Conservation (phyloP, 345 rosid genomes). For the Viola odorata region DNA sequence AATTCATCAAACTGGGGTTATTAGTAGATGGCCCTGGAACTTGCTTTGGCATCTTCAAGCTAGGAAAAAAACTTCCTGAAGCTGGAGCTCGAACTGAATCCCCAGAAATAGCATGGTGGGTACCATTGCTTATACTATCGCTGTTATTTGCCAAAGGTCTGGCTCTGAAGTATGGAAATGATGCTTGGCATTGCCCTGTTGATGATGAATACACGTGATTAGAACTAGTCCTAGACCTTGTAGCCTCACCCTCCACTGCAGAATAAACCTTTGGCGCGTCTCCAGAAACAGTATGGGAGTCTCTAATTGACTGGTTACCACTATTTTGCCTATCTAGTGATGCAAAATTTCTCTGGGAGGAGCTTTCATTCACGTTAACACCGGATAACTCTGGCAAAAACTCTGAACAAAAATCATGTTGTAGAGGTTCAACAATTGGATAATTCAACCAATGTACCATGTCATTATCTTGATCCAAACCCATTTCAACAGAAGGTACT, state of each 20-base stretch:
- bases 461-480: constrained; percentile 59
- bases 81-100: constrained; percentile 18
- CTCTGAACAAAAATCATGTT: constrained; percentile 46
- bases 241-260: constrained; percentile 14
- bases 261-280: constrained; percentile 21
- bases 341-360: constrained; percentile 35
- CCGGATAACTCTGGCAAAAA: constrained; percentile 59
- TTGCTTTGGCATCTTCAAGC: constrained; percentile 35
- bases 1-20: constrained; percentile 43
- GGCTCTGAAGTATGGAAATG: constrained; percentile 37
- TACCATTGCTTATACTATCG: constrained; percentile 14
- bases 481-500: constrained; percentile 40
- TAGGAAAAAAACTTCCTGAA: constrained; percentile 19
- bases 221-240: constrained; percentile 22
- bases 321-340: constrained; percentile 30
- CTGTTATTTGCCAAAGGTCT: constrained; percentile 29
- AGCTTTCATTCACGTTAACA: constrained; percentile 37
- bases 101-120: constrained; percentile 17
- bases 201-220: constrained; percentile 26
- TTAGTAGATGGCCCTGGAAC: constrained; percentile 29
- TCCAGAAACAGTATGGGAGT: constrained; percentile 19
- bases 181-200: constrained; percentile 28
- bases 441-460: constrained; percentile 62
- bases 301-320: constrained; percentile 23
- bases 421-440: constrained; percentile 40